Evolutionary conservation across 352 stramenopile genomes (phyloP).

Genomic region (Phytophthora foliorum): DNA sequence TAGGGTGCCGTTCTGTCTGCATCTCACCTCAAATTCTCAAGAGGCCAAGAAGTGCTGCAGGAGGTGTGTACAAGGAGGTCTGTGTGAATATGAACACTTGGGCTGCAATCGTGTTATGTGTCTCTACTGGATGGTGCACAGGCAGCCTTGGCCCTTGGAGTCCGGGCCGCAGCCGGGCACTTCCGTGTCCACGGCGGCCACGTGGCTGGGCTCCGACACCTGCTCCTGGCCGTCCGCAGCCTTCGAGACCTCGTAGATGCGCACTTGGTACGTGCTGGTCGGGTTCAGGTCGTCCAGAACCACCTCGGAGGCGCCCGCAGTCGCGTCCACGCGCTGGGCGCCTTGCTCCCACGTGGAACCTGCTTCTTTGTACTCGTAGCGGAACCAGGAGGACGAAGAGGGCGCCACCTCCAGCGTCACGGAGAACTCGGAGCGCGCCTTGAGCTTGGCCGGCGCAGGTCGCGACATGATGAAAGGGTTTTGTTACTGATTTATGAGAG

Average conservation of each 20-base stretch:
- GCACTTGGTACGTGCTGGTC: conserved; percentile 90
- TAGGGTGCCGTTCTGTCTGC: too few species aligned
- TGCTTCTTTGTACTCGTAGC: conserved; percentile 82
- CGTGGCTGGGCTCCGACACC: conserved; percentile 70
- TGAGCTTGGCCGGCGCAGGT: conserved; percentile 75
- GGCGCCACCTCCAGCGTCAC: conserved; percentile 72
- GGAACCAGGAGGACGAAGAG: conserved; percentile 46
- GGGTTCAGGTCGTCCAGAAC: conserved; percentile 89
- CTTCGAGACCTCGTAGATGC: conserved; percentile 71
- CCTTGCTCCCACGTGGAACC: conserved; percentile 48
- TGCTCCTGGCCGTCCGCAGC: conserved; percentile 46
- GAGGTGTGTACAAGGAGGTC: conserved; percentile 16
- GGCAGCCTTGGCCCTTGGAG: conserved; percentile 41
- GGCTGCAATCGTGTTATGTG: conserved; percentile 22
- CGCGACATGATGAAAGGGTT: too few species aligned
- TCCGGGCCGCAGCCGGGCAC: conserved; percentile 85
- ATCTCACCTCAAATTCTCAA: not conserved
- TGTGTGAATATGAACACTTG: conserved; percentile 40
- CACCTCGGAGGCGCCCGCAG: conserved; percentile 53
- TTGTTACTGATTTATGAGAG: too few species aligned
- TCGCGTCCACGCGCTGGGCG: conserved; percentile 51
- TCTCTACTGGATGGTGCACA: conserved; percentile 61
- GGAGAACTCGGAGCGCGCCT: conserved; percentile 84
- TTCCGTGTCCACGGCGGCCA: conserved; percentile 88
- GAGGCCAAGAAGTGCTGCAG: not conserved